Conservation (phyloP, 441 rosid genomes). For the Bruguiera hainesii region DNA sequence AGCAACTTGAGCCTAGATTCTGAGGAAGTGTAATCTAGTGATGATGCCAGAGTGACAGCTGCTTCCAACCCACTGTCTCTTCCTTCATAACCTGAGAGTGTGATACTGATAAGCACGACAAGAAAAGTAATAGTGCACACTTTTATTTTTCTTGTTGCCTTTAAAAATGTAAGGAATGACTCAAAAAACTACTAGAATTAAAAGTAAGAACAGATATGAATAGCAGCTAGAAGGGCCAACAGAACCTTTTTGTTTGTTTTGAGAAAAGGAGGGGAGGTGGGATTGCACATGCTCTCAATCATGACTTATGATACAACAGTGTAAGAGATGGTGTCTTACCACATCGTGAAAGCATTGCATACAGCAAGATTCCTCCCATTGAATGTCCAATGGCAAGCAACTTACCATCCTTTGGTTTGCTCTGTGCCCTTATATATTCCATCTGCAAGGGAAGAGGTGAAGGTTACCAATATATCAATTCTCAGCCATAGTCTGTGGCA, state of each 20-base stretch:
- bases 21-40: conserved; percentile 89
- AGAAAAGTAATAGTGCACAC: conserved; percentile 7
- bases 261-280: neutral
- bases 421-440: conserved; percentile 67
- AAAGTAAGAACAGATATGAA: neutral
- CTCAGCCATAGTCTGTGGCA: neutral
- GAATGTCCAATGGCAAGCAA: conserved; percentile 77
- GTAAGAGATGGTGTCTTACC: conserved; percentile 37
- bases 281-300: neutral
- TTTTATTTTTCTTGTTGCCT: neutral
- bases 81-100: conserved; percentile 63
- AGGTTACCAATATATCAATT: conserved; percentile 12
- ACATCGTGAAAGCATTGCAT: conserved; percentile 69
- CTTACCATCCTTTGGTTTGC: conserved; percentile 61
- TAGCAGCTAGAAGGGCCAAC: neutral
- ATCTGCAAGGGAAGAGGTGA: conserved; percentile 41
- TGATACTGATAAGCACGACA: conserved; percentile 21
- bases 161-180: neutral
- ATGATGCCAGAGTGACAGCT: conserved; percentile 83
- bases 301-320: neutral
- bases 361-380: conserved; percentile 97
- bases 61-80: conserved; percentile 65
- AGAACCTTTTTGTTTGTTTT: neutral
- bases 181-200: neutral
- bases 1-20: conserved; percentile 80